A percentile compares a stretch with the other conserved stretches of the same genome.
phyloP scores from a whole-genome alignment of 139 green algal species.

The Chlamydomonas asymmetrica region DNA sequence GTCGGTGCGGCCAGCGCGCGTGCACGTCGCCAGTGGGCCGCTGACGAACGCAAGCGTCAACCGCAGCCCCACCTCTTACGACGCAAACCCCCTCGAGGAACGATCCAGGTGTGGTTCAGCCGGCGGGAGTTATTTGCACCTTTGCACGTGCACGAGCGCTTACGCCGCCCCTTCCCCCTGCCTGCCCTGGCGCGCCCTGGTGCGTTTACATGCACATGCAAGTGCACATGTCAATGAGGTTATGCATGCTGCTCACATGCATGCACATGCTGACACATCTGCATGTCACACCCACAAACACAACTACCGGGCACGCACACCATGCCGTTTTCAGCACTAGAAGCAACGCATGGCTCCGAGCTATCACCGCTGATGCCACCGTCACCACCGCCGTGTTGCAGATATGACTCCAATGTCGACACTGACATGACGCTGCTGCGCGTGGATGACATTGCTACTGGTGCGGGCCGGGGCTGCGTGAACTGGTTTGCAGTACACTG shows the following conservation, averaged over 20 bases:
- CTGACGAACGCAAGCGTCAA: slow-evolving; percentile 78
- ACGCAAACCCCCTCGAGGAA: slow-evolving; percentile 72
- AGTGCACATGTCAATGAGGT: not conserved
- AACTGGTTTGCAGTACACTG: slow-evolving; percentile 87
- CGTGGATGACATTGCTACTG: not conserved
- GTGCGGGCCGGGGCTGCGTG: slow-evolving; percentile 41
- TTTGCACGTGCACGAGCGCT: too few species aligned
- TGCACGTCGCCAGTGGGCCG: slow-evolving; percentile 49
- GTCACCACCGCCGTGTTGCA: not conserved
- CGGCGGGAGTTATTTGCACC: slow-evolving; percentile 42
- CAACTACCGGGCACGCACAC: too few species aligned
- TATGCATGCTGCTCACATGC: not conserved
- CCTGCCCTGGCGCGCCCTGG: too few species aligned
- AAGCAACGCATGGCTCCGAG: not conserved
- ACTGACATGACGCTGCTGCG: slow-evolving; percentile 75
- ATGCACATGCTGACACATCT: not conserved
- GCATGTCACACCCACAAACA: not conserved
- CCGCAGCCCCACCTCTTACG: slow-evolving; percentile 81
- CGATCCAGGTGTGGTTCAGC: slow-evolving; percentile 23
- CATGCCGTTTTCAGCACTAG: too few species aligned
- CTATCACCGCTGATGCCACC: not conserved
- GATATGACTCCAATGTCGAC: slow-evolving; percentile 56
- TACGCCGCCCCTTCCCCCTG: too few species aligned
- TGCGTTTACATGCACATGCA: not conserved
- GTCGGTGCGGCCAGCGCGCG: slow-evolving; percentile 39